phyloP scores from a whole-genome alignment of 768 basidiomycete genomes.

The Russula emetica region DNA sequence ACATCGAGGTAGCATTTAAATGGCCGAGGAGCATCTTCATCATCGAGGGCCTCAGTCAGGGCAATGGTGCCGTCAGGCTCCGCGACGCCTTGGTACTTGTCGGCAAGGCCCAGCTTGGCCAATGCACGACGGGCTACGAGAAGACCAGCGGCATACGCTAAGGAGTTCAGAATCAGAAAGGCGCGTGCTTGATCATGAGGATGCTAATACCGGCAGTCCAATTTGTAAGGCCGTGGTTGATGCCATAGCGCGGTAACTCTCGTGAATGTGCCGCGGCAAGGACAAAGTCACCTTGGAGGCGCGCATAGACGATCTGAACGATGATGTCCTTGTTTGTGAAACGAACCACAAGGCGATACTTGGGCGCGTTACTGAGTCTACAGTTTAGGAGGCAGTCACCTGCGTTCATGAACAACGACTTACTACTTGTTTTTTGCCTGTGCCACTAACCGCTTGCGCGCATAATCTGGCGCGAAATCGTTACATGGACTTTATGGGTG shows the following conservation, averaged over 20 bases:
- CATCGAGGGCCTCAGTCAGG: constrained; percentile 81
- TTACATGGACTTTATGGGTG: background rate
- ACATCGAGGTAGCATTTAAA: constrained; percentile 99
- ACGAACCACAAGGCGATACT: constrained; percentile 97
- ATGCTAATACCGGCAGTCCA: constrained; percentile 78
- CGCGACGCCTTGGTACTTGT: constrained; percentile 93
- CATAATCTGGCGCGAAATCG: constrained; percentile 64
- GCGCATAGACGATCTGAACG: constrained; percentile 93
- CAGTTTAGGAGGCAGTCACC: background rate
- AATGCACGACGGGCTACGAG: constrained; percentile 92
- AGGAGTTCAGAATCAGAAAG: constrained; percentile 1
- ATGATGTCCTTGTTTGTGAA: constrained; percentile 98
- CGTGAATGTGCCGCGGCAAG: constrained; percentile 81
- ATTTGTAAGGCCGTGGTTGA: constrained; percentile 97
- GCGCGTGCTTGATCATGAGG: background rate
- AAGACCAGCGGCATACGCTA: constrained; percentile 96
- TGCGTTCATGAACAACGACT: constrained; percentile 30
- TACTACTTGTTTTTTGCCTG: constrained; percentile 99
- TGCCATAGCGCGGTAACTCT: constrained; percentile 94
- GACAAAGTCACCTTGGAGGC: constrained; percentile 94
- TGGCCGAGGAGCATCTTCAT: constrained; percentile 92
- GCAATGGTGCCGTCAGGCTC: constrained; percentile 86
- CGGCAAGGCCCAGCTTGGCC: constrained; percentile 91
- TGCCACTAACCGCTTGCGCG: constrained; percentile 91
- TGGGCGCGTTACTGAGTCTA: constrained; percentile 75